phyloP scores from a whole-genome alignment of 305 asterid species.

The Fraxinus greggii region DNA sequence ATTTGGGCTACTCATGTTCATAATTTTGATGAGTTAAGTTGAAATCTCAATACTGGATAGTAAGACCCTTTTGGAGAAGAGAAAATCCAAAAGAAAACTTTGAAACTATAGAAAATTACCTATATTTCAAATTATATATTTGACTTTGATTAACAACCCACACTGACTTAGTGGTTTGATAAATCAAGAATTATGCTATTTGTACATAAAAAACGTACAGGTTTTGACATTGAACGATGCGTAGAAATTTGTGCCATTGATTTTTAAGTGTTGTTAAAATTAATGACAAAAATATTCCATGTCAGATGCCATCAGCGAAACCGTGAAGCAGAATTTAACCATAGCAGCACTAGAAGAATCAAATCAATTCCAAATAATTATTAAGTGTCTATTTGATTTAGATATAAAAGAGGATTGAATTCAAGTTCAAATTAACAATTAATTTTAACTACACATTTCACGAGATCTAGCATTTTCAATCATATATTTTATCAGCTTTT shows the following conservation, averaged over 20 bases:
- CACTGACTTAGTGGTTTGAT: neutral
- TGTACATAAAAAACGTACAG: no score
- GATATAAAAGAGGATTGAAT: neutral
- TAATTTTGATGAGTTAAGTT: no score
- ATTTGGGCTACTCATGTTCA: no score
- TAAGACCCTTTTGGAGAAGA: neutral
- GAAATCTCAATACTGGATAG: no score
- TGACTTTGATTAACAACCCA: neutral
- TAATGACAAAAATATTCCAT: no score
- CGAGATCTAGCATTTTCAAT: neutral
- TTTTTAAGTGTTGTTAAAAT: no score
- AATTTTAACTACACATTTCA: no score
- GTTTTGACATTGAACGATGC: no score
- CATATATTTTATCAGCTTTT: neutral
- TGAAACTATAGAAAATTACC: neutral
- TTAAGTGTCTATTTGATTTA: neutral
- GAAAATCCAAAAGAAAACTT: neutral
- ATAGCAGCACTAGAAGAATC: neutral
- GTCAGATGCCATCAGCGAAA: no score
- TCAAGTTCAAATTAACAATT: neutral
- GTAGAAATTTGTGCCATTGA: no score
- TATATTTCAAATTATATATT: neutral
- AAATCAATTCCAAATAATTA: neutral
- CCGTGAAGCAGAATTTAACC: no score
- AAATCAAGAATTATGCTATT: no score